These are phyloP conservation scores for Paramecium sexaurelia DNA, from an alignment of 73 alveolate species.

Conservation along the genomic window DNA sequence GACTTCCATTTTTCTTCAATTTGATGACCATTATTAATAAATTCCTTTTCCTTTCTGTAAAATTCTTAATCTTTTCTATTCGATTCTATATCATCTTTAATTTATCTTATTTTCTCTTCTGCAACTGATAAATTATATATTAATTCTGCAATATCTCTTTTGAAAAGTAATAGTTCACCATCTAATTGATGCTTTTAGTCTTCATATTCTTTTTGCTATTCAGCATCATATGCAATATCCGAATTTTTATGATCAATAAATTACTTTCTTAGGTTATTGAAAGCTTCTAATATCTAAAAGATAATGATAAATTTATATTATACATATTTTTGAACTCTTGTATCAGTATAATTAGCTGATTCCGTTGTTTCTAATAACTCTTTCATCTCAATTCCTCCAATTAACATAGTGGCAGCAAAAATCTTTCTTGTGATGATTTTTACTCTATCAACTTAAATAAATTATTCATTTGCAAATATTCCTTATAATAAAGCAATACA, in stretches of 20 bases:
- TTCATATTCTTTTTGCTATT: background rate
- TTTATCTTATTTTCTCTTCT: background rate
- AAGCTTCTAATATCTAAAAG: background rate
- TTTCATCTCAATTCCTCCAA: background rate
- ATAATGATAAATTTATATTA: background rate
- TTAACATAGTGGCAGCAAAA: background rate
- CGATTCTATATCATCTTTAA: constrained; percentile 14
- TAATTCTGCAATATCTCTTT: background rate
- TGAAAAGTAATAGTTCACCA: background rate
- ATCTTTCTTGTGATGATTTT: background rate
- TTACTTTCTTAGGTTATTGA: background rate
- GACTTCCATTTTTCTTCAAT: constrained; percentile 24
- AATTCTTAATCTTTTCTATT: background rate
- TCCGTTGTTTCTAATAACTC: background rate
- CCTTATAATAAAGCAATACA: constrained; percentile 7
- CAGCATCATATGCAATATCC: constrained; percentile 49
- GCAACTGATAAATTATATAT: constrained; percentile 10
- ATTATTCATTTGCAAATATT: background rate
- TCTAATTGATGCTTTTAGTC: background rate
- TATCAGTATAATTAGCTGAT: background rate
- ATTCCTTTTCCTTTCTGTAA: background rate
- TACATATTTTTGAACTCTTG: constrained; percentile 3
- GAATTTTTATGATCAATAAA: constrained; percentile 29
- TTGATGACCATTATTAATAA: background rate
- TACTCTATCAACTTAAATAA: constrained; percentile 17